Evolutionary conservation across 345 rosid species (phyloP).

Genomic region (Sonneratia alba): DNA sequence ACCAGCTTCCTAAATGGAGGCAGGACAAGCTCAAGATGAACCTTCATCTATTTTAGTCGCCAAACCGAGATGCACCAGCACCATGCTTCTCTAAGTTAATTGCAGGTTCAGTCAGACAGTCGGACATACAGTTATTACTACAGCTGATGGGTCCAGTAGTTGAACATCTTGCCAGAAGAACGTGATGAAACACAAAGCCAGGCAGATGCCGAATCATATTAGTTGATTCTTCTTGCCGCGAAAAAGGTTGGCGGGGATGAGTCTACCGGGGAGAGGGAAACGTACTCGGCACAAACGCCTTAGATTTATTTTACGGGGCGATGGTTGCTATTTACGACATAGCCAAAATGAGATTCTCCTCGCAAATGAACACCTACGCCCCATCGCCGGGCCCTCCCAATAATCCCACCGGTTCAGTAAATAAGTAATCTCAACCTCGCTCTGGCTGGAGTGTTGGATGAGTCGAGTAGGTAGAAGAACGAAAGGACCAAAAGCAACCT

Average conservation of each 20-base stretch:
- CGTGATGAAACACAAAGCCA: not conserved
- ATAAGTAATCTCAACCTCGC: no score
- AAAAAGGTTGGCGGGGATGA: not conserved
- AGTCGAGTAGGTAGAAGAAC: not conserved
- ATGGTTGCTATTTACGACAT: no score
- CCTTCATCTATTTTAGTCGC: slow-evolving; percentile 40
- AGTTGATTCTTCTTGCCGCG: not conserved
- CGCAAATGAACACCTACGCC: no score
- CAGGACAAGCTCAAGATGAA: slow-evolving; percentile 63
- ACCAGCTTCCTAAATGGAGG: slow-evolving; percentile 58
- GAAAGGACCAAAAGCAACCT: no score
- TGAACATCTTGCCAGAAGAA: not conserved
- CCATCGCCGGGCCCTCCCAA: no score
- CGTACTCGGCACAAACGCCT: no score
- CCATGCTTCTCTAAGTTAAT: not conserved
- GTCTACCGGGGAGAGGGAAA: no score
- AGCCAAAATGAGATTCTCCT: no score
- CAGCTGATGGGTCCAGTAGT: not conserved
- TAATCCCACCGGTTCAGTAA: no score
- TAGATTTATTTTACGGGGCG: no score
- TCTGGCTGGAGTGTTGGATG: not conserved
- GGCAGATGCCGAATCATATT: not conserved
- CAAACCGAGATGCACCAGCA: not conserved
- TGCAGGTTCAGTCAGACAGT: not conserved
- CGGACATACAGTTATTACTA: not conserved